Base-by-base conservation (phyloP, 2,329 filamentous ascomycete species). In the Kalmusia sp. region DNA sequence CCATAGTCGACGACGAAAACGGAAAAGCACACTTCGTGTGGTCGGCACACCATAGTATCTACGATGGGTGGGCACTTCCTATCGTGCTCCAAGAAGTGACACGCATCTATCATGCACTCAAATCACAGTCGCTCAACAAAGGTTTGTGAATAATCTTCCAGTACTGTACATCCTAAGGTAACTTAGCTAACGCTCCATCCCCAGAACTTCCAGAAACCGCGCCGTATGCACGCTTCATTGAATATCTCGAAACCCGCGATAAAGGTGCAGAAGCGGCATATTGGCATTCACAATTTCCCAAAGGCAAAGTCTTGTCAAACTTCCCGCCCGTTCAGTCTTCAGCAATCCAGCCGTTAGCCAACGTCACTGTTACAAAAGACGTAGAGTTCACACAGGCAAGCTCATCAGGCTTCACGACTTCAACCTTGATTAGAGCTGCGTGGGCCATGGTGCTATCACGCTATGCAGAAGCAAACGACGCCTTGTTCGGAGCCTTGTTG, bases 41-140 rank as follows among this genome's bases (percentile, higher is more conserved):
- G 60, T 58, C 59, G 5, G 54, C 58, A 24, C 63, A 66, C 41
- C 65, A 68, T 45, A 54, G 61, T 9, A 43, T 67, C n/a, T 68
- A 64, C 41, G 65, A 68, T 51, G 66, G 59, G 14, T 64, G 57
- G 61, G 44, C 43, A 15, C 38, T 55, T 6, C 44, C 44, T 24
- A 9, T 47, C 9, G 25, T 47, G 11, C 22, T 47, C 3, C 22
- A 27, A 6, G 31, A 47, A 17, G 44, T 47, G 3, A 14, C 22
- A n/a, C 31, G 31, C 44, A 30, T 47, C 22, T 47, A 47, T 22
- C 22, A 38, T 21, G 44, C 44, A n/a, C n/a, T n/a, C n/a, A n/a
- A n/a, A n/a, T n/a, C n/a, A n/a, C n/a, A n/a, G n/a, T n/a, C n/a
- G n/a, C n/a, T n/a, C n/a, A n/a, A n/a, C n/a, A n/a, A n/a, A n/a